Base-by-base conservation (phyloP, 2,329 filamentous ascomycete species). In the Aspergillus fumigatiaffinis region DNA sequence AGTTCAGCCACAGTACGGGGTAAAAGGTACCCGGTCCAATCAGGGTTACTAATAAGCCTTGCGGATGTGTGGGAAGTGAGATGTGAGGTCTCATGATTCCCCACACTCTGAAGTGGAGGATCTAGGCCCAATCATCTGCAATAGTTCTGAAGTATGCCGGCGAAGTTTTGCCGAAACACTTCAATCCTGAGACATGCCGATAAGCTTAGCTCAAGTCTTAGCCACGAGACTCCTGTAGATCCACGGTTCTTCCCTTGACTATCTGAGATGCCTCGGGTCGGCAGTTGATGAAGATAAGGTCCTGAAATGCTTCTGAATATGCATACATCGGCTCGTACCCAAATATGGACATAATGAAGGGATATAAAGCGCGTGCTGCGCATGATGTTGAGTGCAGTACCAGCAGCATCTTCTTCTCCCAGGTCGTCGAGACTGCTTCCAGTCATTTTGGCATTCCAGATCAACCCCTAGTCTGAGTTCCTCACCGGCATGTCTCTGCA, bases 401-500 rank as follows among this genome's bases (percentile, higher is more conserved):
- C 44, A 26, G 7, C 44, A 47, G 44, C 44, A 47, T 47, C 21
- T 25, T 47, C 23, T 47, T 8, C 32, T 38, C 5, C 32, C 44
- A 47, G 21, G 20, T 26, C 44, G 26, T 23, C 23, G 1, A 21
- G n/a, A 46, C 42, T 14, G 6, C n/a, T 21, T 32, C 50, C 26
- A 38, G 17, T 38, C 50, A 47, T 14, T 20, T 17, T 25, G 20
- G 4, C 20, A 23, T 35, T 41, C 23, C 50, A 51, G 17, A 38
- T 41, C n/a, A 9, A 12, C 3, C 29, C 20, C 29, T 35, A 51
- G 28, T 23, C 12, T 12, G 12, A 47, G 4, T 3, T n/a, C 23
- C 44, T 46, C 20, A 49, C 55, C 35, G 60, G 50, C 26, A 63
- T 65, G 54, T 51, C 32, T 17, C n/a, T 65, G n/a, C 55, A 32